Percentiles rank a stretch among this genome's conserved stretches.
Evolutionary conservation across 495 filamentous ascomycete genomes (phyloP).

Genomic region (Hypoxylon trugodes): DNA sequence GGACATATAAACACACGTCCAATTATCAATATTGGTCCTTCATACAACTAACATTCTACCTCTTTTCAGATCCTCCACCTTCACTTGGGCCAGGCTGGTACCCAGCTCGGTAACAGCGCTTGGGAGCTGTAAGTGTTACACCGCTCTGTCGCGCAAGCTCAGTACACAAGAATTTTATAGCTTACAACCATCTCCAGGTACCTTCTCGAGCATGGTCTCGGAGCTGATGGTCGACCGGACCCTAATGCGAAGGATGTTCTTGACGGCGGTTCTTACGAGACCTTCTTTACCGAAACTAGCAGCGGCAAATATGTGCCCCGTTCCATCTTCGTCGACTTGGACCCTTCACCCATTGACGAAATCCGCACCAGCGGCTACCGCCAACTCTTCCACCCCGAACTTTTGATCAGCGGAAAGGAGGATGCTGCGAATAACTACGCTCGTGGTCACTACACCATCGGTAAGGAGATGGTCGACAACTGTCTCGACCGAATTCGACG

Average conservation of each 20-base stretch:
- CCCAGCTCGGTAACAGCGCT: constrained; percentile 91
- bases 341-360: constrained; percentile 92
- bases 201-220: constrained; percentile 89
- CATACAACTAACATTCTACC: constrained; percentile 18
- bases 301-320: constrained; percentile 89
- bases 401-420: constrained; percentile 89
- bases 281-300: constrained; percentile 90
- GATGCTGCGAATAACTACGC: constrained; percentile 97
- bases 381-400: constrained; percentile 88
- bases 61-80: constrained; percentile 79
- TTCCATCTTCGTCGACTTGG: constrained; percentile 88
- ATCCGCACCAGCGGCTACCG: constrained; percentile 85
- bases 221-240: constrained; percentile 75
- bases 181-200: constrained; percentile 65
- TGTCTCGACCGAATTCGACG: constrained; percentile 87
- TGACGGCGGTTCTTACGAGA: constrained; percentile 80
- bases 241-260: constrained; percentile 67
- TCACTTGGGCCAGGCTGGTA: constrained; percentile 92
- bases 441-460: constrained; percentile 91
- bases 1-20: not conserved
- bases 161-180: not conserved
- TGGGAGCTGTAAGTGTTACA: constrained; percentile 87
- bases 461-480: constrained; percentile 87
- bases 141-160: constrained; percentile 42
- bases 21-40: constrained; percentile 11